A percentile compares a stretch with the other conserved stretches of the same genome.
These are phyloP conservation scores for Cucumis hystrix DNA, from an alignment of 306 rosid species.

Conservation along the genomic window DNA sequence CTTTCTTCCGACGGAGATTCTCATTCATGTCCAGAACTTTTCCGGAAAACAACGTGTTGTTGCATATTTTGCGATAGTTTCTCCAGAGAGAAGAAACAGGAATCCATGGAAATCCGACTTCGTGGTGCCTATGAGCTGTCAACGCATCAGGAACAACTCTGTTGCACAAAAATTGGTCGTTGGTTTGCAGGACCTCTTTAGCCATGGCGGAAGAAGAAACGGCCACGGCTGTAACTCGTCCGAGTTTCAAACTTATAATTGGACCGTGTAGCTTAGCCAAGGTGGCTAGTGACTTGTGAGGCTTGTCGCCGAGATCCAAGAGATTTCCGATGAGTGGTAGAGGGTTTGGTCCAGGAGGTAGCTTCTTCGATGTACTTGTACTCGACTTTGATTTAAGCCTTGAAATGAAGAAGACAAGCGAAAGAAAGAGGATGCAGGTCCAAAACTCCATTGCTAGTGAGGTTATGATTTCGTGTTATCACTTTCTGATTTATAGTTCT, in stretches of 20 bases:
- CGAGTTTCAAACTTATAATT: constrained; percentile 18
- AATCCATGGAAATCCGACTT: constrained; percentile 14
- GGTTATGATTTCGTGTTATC: too few species aligned
- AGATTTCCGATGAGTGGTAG: constrained; percentile 38
- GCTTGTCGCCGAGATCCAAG: constrained; percentile 25
- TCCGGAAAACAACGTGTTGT: background rate
- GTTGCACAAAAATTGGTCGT: constrained; percentile 19
- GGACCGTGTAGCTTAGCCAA: constrained; percentile 27
- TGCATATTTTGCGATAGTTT: background rate
- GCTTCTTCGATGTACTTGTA: background rate
- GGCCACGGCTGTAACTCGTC: constrained; percentile 18
- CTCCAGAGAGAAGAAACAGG: constrained; percentile 23
- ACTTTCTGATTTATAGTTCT: too few species aligned
- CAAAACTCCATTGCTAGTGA: background rate
- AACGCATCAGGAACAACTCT: constrained; percentile 15
- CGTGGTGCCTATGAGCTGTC: constrained; percentile 5
- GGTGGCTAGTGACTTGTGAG: constrained; percentile 22
- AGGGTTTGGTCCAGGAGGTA: constrained; percentile 43
- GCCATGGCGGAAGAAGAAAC: constrained; percentile 23
- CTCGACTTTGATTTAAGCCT: background rate
- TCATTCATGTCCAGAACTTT: constrained; percentile 22
- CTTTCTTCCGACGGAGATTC: constrained; percentile 13
- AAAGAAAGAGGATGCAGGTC: background rate
- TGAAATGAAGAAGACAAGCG: background rate
- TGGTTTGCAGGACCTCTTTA: constrained; percentile 12